Evolutionary conservation across 2,329 filamentous ascomycete species (phyloP).

Genomic region (Ilyonectria robusta): DNA sequence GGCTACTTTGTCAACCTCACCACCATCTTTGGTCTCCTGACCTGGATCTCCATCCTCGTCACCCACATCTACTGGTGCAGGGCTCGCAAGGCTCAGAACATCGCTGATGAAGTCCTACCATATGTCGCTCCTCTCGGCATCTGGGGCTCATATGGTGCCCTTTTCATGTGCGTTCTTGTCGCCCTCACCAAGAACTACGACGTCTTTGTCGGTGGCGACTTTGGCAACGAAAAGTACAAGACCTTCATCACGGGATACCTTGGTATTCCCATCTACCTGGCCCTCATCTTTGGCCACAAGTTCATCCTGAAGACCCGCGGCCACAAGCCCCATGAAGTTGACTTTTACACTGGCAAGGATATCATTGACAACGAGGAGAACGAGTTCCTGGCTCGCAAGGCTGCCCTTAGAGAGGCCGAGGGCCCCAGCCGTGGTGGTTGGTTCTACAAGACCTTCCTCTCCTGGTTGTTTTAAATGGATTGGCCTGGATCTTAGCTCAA

Average conservation of each 20-base stretch:
- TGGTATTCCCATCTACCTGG: constrained; percentile 81
- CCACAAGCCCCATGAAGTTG: constrained; percentile 71
- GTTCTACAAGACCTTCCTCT: constrained; percentile 56
- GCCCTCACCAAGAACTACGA: constrained; percentile 87
- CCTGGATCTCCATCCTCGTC: constrained; percentile 78
- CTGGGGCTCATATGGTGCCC: constrained; percentile 76
- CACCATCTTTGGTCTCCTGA: constrained; percentile 76
- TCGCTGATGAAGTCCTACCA: constrained; percentile 68
- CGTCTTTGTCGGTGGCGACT: constrained; percentile 72
- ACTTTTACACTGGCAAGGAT: constrained; percentile 82
- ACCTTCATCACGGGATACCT: constrained; percentile 84
- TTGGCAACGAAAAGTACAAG: constrained; percentile 77
- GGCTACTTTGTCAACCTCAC: constrained; percentile 77
- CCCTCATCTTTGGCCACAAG: constrained; percentile 79
- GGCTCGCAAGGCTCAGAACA: constrained; percentile 72
- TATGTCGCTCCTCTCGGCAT: constrained; percentile 81
- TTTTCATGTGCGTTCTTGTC: constrained; percentile 80
- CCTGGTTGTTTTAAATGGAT: constrained; percentile 54
- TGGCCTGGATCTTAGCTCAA: too few relatives aligned
- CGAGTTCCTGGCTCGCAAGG: constrained; percentile 69
- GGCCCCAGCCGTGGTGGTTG: constrained; percentile 47
- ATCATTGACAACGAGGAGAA: constrained; percentile 81
- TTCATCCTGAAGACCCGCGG: constrained; percentile 66
- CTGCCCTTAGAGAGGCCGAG: constrained; percentile 45
- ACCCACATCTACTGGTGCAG: constrained; percentile 78